phyloP scores from a whole-genome alignment of 768 basidiomycete genomes.

The Rhizopogon vulgaris region DNA sequence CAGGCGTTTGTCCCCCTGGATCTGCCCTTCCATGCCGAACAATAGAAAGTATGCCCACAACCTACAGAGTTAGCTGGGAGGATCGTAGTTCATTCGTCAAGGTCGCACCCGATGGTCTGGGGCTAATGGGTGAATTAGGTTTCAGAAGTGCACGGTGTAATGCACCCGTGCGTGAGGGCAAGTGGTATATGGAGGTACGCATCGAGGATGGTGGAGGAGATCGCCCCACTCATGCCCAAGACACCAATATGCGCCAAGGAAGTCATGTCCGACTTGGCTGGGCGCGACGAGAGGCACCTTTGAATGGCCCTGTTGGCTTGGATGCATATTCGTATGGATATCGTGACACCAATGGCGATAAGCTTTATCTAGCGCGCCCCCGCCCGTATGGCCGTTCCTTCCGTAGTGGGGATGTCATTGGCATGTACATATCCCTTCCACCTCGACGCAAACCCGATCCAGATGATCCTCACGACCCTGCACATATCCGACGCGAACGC shows the following conservation, averaged over 20 bases:
- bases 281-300: conserved; percentile 86
- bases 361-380: conserved; percentile 78
- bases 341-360: conserved; percentile 90
- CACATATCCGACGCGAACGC: conserved; percentile 80
- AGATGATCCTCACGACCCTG: conserved; percentile 72
- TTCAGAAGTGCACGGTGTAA: conserved; percentile 89
- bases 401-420: conserved; percentile 80
- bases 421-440: conserved; percentile 90
- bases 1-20: conserved; percentile 61
- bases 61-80: conserved; percentile 81
- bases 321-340: conserved; percentile 92
- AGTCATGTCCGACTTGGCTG: conserved; percentile 89
- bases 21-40: conserved; percentile 62
- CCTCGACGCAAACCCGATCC: conserved; percentile 49
- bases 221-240: conserved; percentile 30
- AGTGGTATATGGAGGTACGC: conserved; percentile 92
- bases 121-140: conserved; percentile 77
- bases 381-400: conserved; percentile 72
- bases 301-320: conserved; percentile 88
- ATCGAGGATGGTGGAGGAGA: conserved; percentile 72
- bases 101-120: conserved; percentile 72
- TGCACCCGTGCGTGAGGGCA: conserved; percentile 81
- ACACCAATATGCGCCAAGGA: conserved; percentile 50
- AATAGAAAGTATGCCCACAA: conserved; percentile 71
- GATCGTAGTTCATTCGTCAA: conserved; percentile 79